Percentiles rank a stretch among this genome's conserved stretches.
These are phyloP conservation scores for Rhododendron henanense DNA, from an alignment of 148 eudicot genomes.

Conservation along the genomic window DNA sequence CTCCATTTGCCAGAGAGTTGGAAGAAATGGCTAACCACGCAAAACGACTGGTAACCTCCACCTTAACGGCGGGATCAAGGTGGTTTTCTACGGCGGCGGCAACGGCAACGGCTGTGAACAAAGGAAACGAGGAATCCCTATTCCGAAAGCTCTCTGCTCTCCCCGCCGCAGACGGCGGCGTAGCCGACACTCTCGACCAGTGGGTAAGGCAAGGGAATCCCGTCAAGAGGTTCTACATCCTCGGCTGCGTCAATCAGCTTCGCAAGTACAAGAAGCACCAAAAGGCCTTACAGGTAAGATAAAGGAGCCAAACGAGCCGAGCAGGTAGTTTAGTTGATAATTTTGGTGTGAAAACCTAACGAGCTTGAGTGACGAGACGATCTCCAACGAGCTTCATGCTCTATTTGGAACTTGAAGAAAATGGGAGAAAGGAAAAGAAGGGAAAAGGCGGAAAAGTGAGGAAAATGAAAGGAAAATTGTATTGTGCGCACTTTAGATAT, in stretches of 20 bases:
- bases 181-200: conserved; percentile 27
- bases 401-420: too few relatives aligned
- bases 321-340: too few relatives aligned
- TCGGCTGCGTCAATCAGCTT: conserved; percentile 17
- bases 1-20: not conserved
- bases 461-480: too few relatives aligned
- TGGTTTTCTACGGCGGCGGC: conserved; percentile 6
- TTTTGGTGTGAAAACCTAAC: too few relatives aligned
- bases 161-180: conserved; percentile 10
- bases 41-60: not conserved
- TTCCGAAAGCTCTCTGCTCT: conserved; percentile 14
- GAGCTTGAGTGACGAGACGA: too few relatives aligned
- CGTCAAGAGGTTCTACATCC: conserved; percentile 20
- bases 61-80: conserved; percentile 8
- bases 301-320: too few relatives aligned
- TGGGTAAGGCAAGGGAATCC: conserved; percentile 32
- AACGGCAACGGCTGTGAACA: conserved; percentile 4
- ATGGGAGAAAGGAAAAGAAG: too few relatives aligned
- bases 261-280: conserved; percentile 30
- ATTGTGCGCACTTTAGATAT: too few relatives aligned
- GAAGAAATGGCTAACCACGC: conserved; percentile 12
- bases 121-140: conserved; percentile 9
- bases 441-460: too few relatives aligned
- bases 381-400: too few relatives aligned
- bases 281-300: conserved; percentile 37